A percentile compares a stretch with the other conserved stretches of the same genome.
These are phyloP conservation scores for Lipomyces sp. DNA, from an alignment of 805 yeast species.

Conservation along the genomic window DNA sequence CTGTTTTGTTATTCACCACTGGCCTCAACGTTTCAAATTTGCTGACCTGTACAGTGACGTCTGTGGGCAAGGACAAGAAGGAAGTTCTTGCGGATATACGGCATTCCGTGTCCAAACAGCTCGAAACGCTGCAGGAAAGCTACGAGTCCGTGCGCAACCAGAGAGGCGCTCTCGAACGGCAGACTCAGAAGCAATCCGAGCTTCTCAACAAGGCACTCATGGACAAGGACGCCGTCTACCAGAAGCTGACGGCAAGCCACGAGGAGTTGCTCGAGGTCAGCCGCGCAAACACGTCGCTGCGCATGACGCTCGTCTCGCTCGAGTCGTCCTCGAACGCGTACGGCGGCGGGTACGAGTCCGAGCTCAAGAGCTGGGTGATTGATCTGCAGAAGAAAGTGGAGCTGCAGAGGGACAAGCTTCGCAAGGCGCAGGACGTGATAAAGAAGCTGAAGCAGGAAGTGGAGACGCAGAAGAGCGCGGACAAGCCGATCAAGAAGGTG, in stretches of 20 bases:
- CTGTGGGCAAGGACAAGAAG: slow-evolving; percentile 18
- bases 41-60: slow-evolving; percentile 1
- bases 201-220: slow-evolving; percentile 9
- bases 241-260: slow-evolving; percentile 17
- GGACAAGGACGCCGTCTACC: slow-evolving; percentile 22
- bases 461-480: slow-evolving; percentile 1
- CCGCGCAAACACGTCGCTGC: slow-evolving; percentile 22
- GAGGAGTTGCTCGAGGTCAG: slow-evolving; percentile 27
- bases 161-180: slow-evolving; percentile 2
- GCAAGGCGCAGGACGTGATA: slow-evolving; percentile 20
- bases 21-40: not conserved
- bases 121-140: slow-evolving; percentile 11
- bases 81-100: slow-evolving; percentile 8
- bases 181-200: slow-evolving; percentile 6
- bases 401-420: slow-evolving; percentile 18
- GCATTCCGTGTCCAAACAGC: slow-evolving; percentile 5
- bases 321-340: slow-evolving; percentile 15
- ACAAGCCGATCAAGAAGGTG: no score
- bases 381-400: slow-evolving; percentile 24
- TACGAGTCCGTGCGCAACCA: slow-evolving; percentile 5
- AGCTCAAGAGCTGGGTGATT: slow-evolving; percentile 26
- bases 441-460: slow-evolving; percentile 17
- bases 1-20: not conserved
- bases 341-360: slow-evolving; percentile 21
- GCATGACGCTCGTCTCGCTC: slow-evolving; percentile 21